These are phyloP conservation scores for Carex cristatella DNA, from an alignment of 176 grass and related monocot species.

Conservation along the genomic window DNA sequence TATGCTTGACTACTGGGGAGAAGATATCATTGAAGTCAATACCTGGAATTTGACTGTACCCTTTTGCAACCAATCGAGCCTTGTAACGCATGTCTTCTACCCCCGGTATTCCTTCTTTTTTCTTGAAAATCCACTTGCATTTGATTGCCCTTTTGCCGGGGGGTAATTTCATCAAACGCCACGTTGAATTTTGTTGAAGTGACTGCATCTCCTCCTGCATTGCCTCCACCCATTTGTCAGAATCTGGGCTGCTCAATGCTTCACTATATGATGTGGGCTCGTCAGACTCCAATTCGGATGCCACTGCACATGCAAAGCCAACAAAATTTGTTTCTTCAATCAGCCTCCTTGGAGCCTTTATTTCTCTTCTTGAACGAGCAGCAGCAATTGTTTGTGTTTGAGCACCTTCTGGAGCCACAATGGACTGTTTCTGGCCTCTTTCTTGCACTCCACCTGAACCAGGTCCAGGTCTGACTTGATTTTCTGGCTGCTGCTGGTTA, in stretches of 20 bases:
- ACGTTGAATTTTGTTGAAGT: background rate
- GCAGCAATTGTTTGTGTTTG: too few species aligned
- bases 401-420: too few species aligned
- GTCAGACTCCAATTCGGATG: background rate
- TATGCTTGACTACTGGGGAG: background rate
- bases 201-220: background rate
- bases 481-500: too few species aligned
- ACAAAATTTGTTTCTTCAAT: too few species aligned
- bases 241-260: background rate
- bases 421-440: too few species aligned
- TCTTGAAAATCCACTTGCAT: background rate
- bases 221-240: background rate
- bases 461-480: too few species aligned
- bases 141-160: background rate
- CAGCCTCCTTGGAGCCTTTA: too few species aligned
- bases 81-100: background rate
- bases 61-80: background rate
- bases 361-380: too few species aligned
- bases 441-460: too few species aligned
- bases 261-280: background rate
- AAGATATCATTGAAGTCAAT: background rate
- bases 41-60: background rate
- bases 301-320: too few species aligned
- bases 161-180: background rate
- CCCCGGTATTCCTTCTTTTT: background rate